These are phyloP conservation scores for Podospora bellae-mahoneyi DNA, from an alignment of 495 filamentous ascomycete genomes.

Conservation along the genomic window DNA sequence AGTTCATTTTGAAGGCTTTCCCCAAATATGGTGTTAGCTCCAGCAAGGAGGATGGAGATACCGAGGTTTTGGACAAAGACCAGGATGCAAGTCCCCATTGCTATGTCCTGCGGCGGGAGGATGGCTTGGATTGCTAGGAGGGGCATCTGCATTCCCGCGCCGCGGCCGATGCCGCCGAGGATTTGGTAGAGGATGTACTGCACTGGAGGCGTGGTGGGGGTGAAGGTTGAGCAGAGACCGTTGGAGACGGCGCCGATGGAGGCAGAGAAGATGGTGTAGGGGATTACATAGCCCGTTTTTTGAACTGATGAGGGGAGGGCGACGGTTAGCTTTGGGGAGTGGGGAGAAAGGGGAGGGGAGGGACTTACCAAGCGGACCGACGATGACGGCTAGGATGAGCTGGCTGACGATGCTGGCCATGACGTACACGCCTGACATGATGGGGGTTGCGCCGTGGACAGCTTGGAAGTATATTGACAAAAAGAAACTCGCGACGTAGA, in stretches of 20 bases:
- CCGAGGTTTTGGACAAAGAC: constrained; percentile 61
- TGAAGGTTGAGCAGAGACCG: constrained; percentile 59
- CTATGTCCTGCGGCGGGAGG: constrained; percentile 49
- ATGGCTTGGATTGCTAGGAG: constrained; percentile 51
- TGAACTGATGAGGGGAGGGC: constrained; percentile 18
- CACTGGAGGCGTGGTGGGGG: constrained; percentile 36
- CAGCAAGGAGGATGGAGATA: constrained; percentile 56
- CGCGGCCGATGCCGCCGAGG: constrained; percentile 62
- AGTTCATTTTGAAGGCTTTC: constrained; percentile 49
- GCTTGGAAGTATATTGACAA: constrained; percentile 72
- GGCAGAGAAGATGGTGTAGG: constrained; percentile 50
- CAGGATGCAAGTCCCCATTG: constrained; percentile 58
- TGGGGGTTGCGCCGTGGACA: constrained; percentile 49
- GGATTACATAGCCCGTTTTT: constrained; percentile 56
- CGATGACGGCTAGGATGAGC: constrained; percentile 46
- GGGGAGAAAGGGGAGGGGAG: constrained; percentile 24
- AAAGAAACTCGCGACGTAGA: constrained; percentile 60
- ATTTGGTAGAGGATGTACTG: constrained; percentile 65
- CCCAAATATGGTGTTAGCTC: constrained; percentile 59
- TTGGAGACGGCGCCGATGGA: constrained; percentile 55
- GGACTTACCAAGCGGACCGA: constrained; percentile 45
- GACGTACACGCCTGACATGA: constrained; percentile 52
- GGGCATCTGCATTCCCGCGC: constrained; percentile 57
- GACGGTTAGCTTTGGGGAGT: constrained; percentile 29
- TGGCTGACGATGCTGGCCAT: constrained; percentile 45